Conservation (phyloP, 371 early-diverging fungal species). For the Choanephora cucurbitarum region DNA sequence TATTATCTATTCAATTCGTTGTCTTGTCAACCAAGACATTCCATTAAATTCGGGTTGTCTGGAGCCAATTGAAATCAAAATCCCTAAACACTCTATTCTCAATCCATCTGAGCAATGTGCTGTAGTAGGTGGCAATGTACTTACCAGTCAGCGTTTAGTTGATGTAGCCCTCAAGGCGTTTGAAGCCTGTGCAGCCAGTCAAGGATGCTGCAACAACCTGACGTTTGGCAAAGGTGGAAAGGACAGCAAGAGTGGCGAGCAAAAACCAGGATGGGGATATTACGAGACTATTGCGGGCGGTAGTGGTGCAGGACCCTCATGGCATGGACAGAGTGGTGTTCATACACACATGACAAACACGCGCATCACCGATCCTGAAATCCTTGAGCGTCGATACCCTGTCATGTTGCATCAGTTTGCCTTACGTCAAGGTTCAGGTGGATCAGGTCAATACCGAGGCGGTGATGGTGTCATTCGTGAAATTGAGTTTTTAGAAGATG, state of each 20-base stretch:
- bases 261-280: slow-evolving; percentile 86
- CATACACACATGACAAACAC: slow-evolving; percentile 96
- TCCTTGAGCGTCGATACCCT: slow-evolving; percentile 93
- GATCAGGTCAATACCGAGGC: slow-evolving; percentile 76
- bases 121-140: slow-evolving; percentile 96
- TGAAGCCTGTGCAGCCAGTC: slow-evolving; percentile 89
- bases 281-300: slow-evolving; percentile 93
- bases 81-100: slow-evolving; percentile 79
- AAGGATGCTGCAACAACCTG: slow-evolving; percentile 95
- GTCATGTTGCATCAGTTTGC: slow-evolving; percentile 88
- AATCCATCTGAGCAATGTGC: slow-evolving; percentile 83
- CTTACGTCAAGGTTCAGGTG: slow-evolving; percentile 81
- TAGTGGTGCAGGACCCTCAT: slow-evolving; percentile 87
- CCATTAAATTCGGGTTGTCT: slow-evolving; percentile 96
- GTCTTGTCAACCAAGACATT: slow-evolving; percentile 85
- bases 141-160: slow-evolving; percentile 92
- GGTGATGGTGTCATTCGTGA: slow-evolving; percentile 91
- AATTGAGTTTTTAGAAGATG: slow-evolving; percentile 74
- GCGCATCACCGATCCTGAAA: slow-evolving; percentile 95
- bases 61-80: slow-evolving; percentile 76
- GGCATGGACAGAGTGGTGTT: slow-evolving; percentile 84
- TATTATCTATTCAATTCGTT: slow-evolving; percentile 92
- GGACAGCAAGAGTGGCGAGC: slow-evolving; percentile 48
- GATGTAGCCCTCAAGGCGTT: slow-evolving; percentile 93
- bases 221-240: slow-evolving; percentile 87